Conservation (phyloP, 441 rosid genomes). For the Pelargonium citronellum region DNA sequence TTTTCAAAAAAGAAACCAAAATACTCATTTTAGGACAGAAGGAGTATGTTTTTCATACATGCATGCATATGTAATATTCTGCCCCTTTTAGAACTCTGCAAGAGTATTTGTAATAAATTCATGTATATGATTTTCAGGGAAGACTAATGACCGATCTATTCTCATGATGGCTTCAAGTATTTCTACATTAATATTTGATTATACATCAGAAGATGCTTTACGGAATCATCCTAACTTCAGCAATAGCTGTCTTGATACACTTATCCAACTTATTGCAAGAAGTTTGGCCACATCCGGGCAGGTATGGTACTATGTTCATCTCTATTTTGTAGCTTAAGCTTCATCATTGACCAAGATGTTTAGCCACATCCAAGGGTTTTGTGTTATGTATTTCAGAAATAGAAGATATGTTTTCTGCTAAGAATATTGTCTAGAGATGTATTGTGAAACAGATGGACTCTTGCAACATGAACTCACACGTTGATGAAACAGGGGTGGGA, state of each 20-base stretch:
- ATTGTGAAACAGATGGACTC: too few species aligned
- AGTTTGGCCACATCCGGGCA: constrained; percentile 47
- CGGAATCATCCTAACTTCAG: constrained; percentile 43
- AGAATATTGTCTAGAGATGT: too few species aligned
- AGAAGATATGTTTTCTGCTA: too few species aligned
- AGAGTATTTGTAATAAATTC: background rate
- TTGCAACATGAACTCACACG: too few species aligned
- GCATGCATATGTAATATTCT: too few species aligned
- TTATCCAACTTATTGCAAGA: constrained; percentile 47
- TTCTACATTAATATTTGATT: constrained; percentile 55
- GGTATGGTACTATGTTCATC: constrained; percentile 32
- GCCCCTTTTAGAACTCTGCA: background rate
- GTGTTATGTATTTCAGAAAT: too few species aligned
- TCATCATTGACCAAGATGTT: background rate
- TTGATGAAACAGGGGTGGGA: too few species aligned
- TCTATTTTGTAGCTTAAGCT: background rate
- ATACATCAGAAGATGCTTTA: constrained; percentile 68
- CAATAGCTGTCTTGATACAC: constrained; percentile 29
- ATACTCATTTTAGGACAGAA: too few species aligned
- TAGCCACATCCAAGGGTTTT: too few species aligned
- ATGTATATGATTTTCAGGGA: constrained; percentile 33
- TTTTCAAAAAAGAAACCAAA: too few species aligned
- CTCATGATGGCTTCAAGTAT: constrained; percentile 74
- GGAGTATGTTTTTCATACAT: too few species aligned
- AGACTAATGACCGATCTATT: constrained; percentile 38